Evolutionary conservation across 176 grass and related monocot species (phyloP).

Genomic region (Zoysia japonica): DNA sequence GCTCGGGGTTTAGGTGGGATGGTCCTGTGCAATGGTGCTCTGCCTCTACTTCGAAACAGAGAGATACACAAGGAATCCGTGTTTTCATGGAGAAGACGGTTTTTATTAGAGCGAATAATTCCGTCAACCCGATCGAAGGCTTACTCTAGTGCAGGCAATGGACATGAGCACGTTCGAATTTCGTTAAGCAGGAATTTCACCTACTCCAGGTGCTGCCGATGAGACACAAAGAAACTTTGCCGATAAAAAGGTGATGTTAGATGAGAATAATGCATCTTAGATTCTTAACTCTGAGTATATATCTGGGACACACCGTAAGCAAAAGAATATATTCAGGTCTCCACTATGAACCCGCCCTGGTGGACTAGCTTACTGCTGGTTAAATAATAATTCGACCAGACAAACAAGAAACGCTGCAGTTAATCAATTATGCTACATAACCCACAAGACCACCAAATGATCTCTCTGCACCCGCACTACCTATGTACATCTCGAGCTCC

Average conservation of each 20-base stretch:
- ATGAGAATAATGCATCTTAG: background rate
- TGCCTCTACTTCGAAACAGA: background rate
- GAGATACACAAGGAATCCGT: background rate
- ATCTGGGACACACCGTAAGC: background rate
- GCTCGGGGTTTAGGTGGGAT: background rate
- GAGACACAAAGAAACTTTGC: background rate
- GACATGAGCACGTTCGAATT: background rate
- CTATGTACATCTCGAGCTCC: slow-evolving; percentile 45
- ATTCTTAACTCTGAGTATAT: background rate
- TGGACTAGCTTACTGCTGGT: too few relatives aligned
- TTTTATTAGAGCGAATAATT: background rate
- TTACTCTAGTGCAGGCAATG: too few relatives aligned
- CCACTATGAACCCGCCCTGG: background rate
- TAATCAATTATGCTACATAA: slow-evolving; percentile 28
- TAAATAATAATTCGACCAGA: slow-evolving; percentile 6
- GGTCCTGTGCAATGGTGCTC: too few relatives aligned
- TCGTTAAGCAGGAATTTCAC: background rate
- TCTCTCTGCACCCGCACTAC: slow-evolving; percentile 21
- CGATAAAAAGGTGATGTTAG: background rate
- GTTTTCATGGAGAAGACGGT: background rate
- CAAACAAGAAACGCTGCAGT: slow-evolving; percentile 30
- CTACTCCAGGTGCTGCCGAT: background rate
- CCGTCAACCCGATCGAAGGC: too few relatives aligned
- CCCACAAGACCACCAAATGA: slow-evolving; percentile 9
- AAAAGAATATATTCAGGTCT: background rate